Evolutionary conservation across 345 rosid species (phyloP).

Genomic region (Linum usitatissimum): DNA sequence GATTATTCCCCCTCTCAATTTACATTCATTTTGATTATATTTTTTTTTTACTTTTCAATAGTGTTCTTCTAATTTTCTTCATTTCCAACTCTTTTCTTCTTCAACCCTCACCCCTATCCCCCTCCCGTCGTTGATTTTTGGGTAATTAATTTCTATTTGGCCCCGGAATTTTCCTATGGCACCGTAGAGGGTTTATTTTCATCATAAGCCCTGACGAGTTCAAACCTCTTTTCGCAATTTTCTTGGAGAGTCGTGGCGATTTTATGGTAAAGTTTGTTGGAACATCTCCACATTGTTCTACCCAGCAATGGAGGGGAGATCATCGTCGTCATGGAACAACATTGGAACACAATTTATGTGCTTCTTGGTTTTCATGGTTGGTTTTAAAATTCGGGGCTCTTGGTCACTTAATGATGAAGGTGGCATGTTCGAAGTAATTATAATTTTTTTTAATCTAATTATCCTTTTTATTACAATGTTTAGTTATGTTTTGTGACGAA

Average conservation of each 20-base stretch:
- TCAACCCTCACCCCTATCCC: too few species aligned
- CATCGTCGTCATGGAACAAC: conserved; percentile 33
- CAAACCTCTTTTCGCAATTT: neutral
- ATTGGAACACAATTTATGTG: conserved; percentile 45
- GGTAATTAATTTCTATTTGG: neutral
- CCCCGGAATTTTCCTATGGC: neutral
- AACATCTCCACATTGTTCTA: conserved; percentile 30
- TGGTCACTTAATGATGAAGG: conserved; percentile 53
- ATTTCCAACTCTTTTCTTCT: too few species aligned
- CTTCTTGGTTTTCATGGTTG: conserved; percentile 37
- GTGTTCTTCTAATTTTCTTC: too few species aligned
- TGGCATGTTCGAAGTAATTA: conserved; percentile 10
- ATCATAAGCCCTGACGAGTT: neutral
- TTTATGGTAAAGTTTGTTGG: conserved; percentile 29
- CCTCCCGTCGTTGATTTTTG: too few species aligned
- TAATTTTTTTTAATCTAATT: neutral
- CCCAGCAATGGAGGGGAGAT: conserved; percentile 59
- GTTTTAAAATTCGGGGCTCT: conserved; percentile 34
- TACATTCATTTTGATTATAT: too few species aligned
- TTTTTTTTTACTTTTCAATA: too few species aligned
- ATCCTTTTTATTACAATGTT: neutral
- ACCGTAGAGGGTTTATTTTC: neutral
- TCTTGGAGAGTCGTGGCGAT: conserved; percentile 73
- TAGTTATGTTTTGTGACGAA: neutral
- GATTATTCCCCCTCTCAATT: neutral